Conservation (phyloP, 345 rosid genomes). For the Euclidium syriacum region DNA sequence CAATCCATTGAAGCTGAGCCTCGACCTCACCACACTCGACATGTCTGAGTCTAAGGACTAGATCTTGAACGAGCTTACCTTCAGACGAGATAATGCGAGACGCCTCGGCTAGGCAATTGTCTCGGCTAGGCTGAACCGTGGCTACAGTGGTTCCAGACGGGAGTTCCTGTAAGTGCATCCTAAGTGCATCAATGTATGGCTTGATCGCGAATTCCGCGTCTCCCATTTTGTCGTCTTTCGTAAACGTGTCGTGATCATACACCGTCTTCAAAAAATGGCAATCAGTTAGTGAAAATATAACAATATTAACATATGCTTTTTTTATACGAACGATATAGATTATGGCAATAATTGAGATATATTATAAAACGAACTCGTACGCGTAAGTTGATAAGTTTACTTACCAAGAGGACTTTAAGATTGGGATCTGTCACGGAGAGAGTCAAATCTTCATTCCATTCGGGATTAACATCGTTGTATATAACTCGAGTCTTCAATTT, state of each 20-base stretch:
- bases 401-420: conserved; percentile 50
- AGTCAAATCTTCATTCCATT: conserved; percentile 90
- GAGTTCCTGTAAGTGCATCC: conserved; percentile 39
- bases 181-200: conserved; percentile 52
- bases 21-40: conserved; percentile 90
- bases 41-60: conserved; percentile 56
- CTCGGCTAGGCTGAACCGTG: conserved; percentile 43
- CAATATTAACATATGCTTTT: neutral
- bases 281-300: neutral
- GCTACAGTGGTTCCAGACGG: conserved; percentile 59
- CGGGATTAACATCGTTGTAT: conserved; percentile 71
- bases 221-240: conserved; percentile 90
- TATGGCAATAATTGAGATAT: no score
- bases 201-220: conserved; percentile 67
- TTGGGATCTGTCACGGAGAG: conserved; percentile 63
- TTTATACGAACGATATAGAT: no score
- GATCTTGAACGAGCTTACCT: conserved; percentile 51
- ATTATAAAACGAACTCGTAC: no score
- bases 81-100: conserved; percentile 43
- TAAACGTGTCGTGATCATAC: conserved; percentile 78
- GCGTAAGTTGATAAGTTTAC: no score
- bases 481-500: conserved; percentile 82
- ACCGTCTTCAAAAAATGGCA: conserved; percentile 43
- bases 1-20: conserved; percentile 72
- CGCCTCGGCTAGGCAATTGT: conserved; percentile 64